These are phyloP conservation scores for Fusarium clavum DNA, from an alignment of 2,329 filamentous ascomycete genomes.

Conservation along the genomic window DNA sequence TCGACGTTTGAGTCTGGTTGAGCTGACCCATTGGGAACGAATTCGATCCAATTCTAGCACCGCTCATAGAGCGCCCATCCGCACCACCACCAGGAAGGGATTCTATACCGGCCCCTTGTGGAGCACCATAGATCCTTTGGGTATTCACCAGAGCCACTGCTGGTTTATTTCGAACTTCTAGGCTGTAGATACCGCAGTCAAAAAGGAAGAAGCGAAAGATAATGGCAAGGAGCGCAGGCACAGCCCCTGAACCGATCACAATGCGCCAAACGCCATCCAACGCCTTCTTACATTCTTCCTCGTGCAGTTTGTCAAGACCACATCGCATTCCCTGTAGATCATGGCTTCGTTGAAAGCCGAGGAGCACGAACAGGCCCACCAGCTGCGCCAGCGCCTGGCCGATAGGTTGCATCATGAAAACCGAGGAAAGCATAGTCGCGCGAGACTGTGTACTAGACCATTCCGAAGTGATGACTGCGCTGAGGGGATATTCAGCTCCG, in stretches of 20 bases:
- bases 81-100: conserved; percentile 27
- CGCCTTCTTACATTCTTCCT: conserved; percentile 58
- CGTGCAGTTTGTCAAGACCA: conserved; percentile 58
- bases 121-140: conserved; percentile 66
- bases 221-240: conserved; percentile 72
- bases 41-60: conserved; percentile 17
- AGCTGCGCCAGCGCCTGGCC: conserved; percentile 74
- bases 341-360: conserved; percentile 58
- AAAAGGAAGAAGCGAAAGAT: conserved; percentile 75
- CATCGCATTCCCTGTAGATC: conserved; percentile 60
- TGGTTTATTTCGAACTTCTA: conserved; percentile 73
- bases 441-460: conserved; percentile 72
- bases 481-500: conserved; percentile 76
- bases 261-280: conserved; percentile 75
- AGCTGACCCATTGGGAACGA: conserved; percentile 40
- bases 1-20: conserved; percentile 28
- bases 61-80: conserved; percentile 33
- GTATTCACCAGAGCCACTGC: conserved; percentile 69
- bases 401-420: conserved; percentile 77
- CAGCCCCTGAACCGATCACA: conserved; percentile 72
- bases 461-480: conserved; percentile 75
- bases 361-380: conserved; percentile 66
- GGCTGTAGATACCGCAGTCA: conserved; percentile 72
- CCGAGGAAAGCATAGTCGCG: conserved; percentile 73
- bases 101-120: conserved; percentile 32